These are phyloP conservation scores for Artemisia annua DNA, from an alignment of 129 eudicot genomes.

Conservation along the genomic window DNA sequence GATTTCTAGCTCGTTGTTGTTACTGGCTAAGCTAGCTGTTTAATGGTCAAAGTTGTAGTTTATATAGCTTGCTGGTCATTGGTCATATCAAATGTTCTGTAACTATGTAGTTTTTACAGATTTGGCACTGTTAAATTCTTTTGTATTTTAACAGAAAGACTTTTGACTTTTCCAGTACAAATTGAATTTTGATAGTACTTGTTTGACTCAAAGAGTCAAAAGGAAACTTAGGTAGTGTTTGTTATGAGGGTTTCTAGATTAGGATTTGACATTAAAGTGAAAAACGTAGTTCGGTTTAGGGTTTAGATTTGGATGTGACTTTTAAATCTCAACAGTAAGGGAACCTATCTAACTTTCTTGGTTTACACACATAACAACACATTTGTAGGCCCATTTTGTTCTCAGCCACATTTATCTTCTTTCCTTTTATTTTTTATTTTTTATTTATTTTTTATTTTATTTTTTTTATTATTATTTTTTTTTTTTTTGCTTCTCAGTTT, in stretches of 20 bases:
- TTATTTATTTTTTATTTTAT: no score
- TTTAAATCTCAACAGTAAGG: no score
- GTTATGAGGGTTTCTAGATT: no score
- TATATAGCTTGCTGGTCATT: constrained; percentile 16
- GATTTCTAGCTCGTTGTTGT: neutral
- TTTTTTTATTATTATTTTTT: no score
- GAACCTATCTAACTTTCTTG: no score
- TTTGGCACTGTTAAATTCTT: neutral
- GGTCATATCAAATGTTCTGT: neutral
- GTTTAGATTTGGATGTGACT: neutral
- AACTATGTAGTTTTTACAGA: neutral
- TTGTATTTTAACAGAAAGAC: constrained; percentile 18
- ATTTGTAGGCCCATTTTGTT: no score
- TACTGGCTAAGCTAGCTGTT: neutral
- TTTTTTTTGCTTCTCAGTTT: no score
- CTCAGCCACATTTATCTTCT: no score
- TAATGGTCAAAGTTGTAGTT: constrained; percentile 3
- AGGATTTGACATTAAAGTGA: no score
- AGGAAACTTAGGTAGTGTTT: neutral
- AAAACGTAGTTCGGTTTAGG: neutral
- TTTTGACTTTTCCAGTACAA: neutral
- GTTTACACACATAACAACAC: no score
- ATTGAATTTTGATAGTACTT: constrained; percentile 12
- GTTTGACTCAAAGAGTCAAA: constrained; percentile 15
- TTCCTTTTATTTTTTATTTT: no score